phyloP scores from a whole-genome alignment of 805 yeast species.

The Candida maris region DNA sequence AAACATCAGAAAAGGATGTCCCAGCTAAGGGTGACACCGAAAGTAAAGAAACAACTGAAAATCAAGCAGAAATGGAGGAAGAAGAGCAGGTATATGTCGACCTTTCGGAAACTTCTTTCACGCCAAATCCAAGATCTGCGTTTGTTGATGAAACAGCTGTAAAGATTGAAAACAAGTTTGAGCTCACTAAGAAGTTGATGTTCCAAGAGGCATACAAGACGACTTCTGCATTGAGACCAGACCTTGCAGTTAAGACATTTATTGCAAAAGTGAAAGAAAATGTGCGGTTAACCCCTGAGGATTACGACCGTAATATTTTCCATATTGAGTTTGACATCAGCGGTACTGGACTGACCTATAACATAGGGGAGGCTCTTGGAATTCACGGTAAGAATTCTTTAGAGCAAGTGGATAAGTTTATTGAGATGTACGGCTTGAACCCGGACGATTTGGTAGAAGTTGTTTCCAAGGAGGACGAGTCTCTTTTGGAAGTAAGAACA shows the following conservation, averaged over 20 bases:
- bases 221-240: conserved; percentile 72
- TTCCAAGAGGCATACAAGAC: conserved; percentile 78
- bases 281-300: conserved; percentile 83
- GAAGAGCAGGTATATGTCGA: conserved; percentile 42
- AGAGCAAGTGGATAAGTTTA: conserved; percentile 62
- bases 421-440: conserved; percentile 66
- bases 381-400: conserved; percentile 83
- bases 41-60: conserved; percentile 12
- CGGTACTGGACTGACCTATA: conserved; percentile 87
- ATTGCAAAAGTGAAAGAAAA: conserved; percentile 88
- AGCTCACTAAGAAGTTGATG: conserved; percentile 64
- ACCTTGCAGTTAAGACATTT: conserved; percentile 77
- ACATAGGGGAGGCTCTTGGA: conserved; percentile 95
- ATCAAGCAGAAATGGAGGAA: background rate
- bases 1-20: conserved; percentile 14
- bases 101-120: conserved; percentile 62
- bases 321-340: conserved; percentile 90
- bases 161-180: conserved; percentile 35
- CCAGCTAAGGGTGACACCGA: conserved; percentile 12
- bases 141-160: conserved; percentile 41
- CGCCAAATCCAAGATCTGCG: conserved; percentile 56
- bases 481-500: conserved; percentile 67
- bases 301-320: conserved; percentile 92
- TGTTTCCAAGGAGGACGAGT: conserved; percentile 61
- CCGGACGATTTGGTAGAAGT: conserved; percentile 66